A percentile compares a stretch with the other conserved stretches of the same genome.
phyloP scores from a whole-genome alignment of 345 rosid genomes.

The Syzygium grande region DNA sequence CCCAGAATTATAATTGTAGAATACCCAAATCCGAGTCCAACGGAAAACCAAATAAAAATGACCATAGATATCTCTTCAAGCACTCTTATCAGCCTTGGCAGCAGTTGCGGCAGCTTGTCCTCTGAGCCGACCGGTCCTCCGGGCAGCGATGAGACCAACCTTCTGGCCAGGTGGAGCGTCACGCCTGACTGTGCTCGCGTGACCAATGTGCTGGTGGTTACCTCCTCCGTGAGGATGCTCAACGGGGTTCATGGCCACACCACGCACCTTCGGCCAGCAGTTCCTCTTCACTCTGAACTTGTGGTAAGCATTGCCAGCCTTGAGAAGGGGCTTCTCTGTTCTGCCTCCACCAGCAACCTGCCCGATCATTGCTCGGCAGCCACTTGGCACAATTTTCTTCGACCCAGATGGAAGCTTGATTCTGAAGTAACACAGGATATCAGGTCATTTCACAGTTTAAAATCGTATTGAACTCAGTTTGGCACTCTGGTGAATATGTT shows the following conservation, averaged over 20 bases:
- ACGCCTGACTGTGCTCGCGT: slow-evolving; percentile 39
- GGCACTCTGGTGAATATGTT: neutral
- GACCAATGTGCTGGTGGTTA: slow-evolving; percentile 49
- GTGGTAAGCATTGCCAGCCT: slow-evolving; percentile 49
- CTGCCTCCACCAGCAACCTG: slow-evolving; percentile 45
- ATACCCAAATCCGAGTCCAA: neutral
- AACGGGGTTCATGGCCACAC: slow-evolving; percentile 52
- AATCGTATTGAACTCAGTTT: neutral
- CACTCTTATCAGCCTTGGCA: slow-evolving; percentile 21
- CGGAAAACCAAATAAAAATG: neutral
- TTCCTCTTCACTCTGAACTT: slow-evolving; percentile 44
- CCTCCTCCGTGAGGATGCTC: slow-evolving; percentile 59
- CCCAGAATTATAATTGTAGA: neutral
- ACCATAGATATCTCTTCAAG: neutral
- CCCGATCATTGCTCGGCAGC: slow-evolving; percentile 39
- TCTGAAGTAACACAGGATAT: slow-evolving; percentile 3
- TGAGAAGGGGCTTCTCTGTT: slow-evolving; percentile 43
- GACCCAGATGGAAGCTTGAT: slow-evolving; percentile 44
- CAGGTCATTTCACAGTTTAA: neutral
- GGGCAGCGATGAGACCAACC: slow-evolving; percentile 48
- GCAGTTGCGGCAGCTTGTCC: slow-evolving; percentile 34
- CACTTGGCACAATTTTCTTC: slow-evolving; percentile 42
- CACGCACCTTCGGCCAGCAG: slow-evolving; percentile 55
- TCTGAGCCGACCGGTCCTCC: slow-evolving; percentile 38
- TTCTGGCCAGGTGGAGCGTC: slow-evolving; percentile 49